phyloP scores from a whole-genome alignment of 148 eudicot species.

The Euryodendron excelsum region DNA sequence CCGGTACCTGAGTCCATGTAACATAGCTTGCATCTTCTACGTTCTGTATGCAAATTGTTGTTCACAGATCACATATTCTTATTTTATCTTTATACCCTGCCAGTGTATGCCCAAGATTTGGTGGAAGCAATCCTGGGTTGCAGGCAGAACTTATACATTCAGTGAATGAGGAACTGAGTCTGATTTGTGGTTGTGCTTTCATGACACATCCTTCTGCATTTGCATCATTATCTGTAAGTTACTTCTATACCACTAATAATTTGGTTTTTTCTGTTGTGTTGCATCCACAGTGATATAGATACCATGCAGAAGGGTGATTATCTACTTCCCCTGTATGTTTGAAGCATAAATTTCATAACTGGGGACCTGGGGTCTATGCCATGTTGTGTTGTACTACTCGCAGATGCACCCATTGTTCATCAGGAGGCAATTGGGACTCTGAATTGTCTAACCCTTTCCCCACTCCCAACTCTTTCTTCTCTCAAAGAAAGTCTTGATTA shows the following conservation, averaged over 20 bases:
- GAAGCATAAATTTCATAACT: background rate
- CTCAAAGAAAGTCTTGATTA: background rate
- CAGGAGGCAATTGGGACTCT: background rate
- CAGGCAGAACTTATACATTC: slow-evolving; percentile 74
- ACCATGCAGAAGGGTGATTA: background rate
- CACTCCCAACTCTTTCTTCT: background rate
- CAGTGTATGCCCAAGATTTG: slow-evolving; percentile 79
- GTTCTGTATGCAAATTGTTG: background rate
- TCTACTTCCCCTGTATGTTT: background rate
- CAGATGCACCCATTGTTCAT: background rate
- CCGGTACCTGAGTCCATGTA: no score
- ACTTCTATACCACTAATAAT: background rate
- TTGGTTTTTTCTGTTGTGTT: background rate
- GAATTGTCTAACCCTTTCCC: background rate
- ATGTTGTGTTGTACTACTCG: background rate
- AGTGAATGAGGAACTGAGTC: slow-evolving; percentile 67
- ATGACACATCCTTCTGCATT: slow-evolving; percentile 61
- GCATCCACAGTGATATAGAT: background rate
- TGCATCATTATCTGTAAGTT: slow-evolving; percentile 75
- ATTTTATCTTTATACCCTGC: background rate
- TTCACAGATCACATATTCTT: background rate
- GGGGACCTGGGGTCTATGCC: no score
- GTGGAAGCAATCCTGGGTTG: slow-evolving; percentile 82
- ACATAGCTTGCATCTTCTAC: no score
- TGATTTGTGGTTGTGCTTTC: slow-evolving; percentile 69